These are phyloP conservation scores for Penicillium palitans DNA, from an alignment of 2,329 filamentous ascomycete genomes.

Conservation along the genomic window DNA sequence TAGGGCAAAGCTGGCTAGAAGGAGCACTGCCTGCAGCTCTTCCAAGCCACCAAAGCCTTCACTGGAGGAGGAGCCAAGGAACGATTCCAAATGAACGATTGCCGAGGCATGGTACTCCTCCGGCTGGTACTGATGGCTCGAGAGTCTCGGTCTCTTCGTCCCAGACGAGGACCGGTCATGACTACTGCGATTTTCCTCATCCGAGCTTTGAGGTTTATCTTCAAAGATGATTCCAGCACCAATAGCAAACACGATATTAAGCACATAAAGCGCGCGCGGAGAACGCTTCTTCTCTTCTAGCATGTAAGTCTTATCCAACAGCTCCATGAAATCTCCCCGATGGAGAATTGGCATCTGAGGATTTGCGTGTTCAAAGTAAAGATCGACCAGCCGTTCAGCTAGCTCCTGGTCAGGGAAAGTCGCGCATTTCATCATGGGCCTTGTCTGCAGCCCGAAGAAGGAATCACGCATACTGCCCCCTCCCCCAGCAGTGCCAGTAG, in stretches of 20 bases:
- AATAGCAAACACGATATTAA: slow-evolving; percentile 97
- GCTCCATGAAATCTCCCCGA: slow-evolving; percentile 81
- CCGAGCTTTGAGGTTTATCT: slow-evolving; percentile 36
- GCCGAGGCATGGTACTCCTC: slow-evolving; percentile 97
- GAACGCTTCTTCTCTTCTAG: slow-evolving; percentile 66
- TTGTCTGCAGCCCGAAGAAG: slow-evolving; percentile 94
- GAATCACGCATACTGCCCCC: slow-evolving; percentile 89
- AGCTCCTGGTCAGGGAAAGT: slow-evolving; percentile 78
- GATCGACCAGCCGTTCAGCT: slow-evolving; percentile 68
- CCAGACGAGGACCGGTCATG: slow-evolving; percentile 31
- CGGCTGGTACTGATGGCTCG: slow-evolving; percentile 68
- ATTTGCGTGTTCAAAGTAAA: slow-evolving; percentile 96
- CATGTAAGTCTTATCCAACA: slow-evolving; percentile 80
- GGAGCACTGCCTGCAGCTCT: slow-evolving; percentile 86
- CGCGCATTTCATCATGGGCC: slow-evolving; percentile 80
- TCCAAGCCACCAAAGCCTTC: slow-evolving; percentile 81
- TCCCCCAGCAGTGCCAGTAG: slow-evolving; percentile 48
- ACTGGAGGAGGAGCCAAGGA: slow-evolving; percentile 62
- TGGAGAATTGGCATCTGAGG: slow-evolving; percentile 94
- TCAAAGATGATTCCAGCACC: slow-evolving; percentile 88
- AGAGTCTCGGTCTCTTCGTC: slow-evolving; percentile 55
- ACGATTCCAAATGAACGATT: slow-evolving; percentile 86
- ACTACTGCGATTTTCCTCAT: slow-evolving; percentile 24
- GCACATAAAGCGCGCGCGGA: slow-evolving; percentile 81
- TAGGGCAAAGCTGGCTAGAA: slow-evolving; percentile 88